Evolutionary conservation across 2,329 filamentous ascomycete species (phyloP).

Genomic region (Paecilomyces variotii): DNA sequence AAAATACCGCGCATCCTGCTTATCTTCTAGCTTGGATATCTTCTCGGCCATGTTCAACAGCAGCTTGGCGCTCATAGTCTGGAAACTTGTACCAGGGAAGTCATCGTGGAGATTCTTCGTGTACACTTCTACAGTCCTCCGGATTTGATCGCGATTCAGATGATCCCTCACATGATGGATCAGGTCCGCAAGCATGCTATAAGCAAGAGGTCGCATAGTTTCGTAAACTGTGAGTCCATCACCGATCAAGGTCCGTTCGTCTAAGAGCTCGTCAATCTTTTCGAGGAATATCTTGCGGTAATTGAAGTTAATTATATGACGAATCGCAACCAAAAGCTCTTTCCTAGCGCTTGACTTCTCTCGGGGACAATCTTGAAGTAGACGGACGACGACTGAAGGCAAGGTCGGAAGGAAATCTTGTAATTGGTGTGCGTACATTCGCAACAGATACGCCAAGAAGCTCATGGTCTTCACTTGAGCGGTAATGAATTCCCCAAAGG

Average conservation of each 20-base stretch:
- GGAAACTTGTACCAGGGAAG: constrained; percentile 95
- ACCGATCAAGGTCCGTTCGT: constrained; percentile 88
- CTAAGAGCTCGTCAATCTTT: constrained; percentile 90
- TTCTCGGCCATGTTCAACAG: constrained; percentile 97
- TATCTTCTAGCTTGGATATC: constrained; percentile 88
- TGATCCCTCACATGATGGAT: constrained; percentile 94
- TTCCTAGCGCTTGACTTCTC: constrained; percentile 93
- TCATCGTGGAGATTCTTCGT: constrained; percentile 92
- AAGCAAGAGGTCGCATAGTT: constrained; percentile 88
- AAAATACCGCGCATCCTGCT: constrained; percentile 89
- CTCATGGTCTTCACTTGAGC: constrained; percentile 99
- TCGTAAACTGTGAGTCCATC: constrained; percentile 96
- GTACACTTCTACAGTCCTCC: constrained; percentile 93
- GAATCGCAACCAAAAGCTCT: constrained; percentile 88
- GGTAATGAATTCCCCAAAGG: constrained; percentile 95
- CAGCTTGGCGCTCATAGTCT: constrained; percentile 98
- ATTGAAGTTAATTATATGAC: constrained; percentile 99
- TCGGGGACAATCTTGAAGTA: constrained; percentile 87
- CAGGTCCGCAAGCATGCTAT: constrained; percentile 95
- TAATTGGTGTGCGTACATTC: constrained; percentile 79
- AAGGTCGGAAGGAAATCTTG: constrained; percentile 79
- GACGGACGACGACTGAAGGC: constrained; percentile 79
- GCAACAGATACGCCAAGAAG: constrained; percentile 84
- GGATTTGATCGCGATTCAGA: constrained; percentile 83
- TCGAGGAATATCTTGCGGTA: constrained; percentile 89